A percentile compares a stretch with the other conserved stretches of the same genome.
Evolutionary conservation across 352 stramenopile species (phyloP).

Genomic region (Phytophthora syringae): DNA sequence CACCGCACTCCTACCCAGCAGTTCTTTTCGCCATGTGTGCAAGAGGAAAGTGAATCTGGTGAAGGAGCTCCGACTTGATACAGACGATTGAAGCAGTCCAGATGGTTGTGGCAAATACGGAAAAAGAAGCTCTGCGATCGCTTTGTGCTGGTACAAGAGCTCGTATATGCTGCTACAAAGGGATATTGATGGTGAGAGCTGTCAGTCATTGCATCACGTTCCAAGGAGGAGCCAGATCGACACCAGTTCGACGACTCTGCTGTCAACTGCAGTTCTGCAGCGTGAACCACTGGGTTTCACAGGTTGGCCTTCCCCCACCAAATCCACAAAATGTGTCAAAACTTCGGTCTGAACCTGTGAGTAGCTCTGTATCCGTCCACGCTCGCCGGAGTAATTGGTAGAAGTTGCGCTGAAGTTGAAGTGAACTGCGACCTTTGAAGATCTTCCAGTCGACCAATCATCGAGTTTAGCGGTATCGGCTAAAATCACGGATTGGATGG

Average conservation of each 20-base stretch:
- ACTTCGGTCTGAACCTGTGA: constrained; percentile 26
- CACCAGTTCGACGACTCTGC: constrained; percentile 5
- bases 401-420: constrained; percentile 32
- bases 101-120: constrained; percentile 30
- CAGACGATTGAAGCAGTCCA: constrained; percentile 26
- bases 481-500: constrained; percentile 11
- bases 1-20: constrained; percentile 1
- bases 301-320: neutral
- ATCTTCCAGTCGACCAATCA: constrained; percentile 24
- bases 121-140: neutral
- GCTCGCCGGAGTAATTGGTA: constrained; percentile 5
- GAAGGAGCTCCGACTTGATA: constrained; percentile 23
- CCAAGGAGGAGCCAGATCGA: neutral
- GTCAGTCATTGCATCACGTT: neutral
- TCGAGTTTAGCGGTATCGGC: constrained; percentile 2
- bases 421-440: constrained; percentile 20
- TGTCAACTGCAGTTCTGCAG: neutral
- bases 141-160: neutral
- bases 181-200: neutral
- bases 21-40: constrained; percentile 15
- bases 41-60: constrained; percentile 18
- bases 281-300: constrained; percentile 11
- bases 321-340: neutral
- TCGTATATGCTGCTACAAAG: neutral
- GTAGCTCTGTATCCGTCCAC: constrained; percentile 24